Base-by-base conservation (phyloP, 306 rosid genomes). In the Lotus japonicus region DNA sequence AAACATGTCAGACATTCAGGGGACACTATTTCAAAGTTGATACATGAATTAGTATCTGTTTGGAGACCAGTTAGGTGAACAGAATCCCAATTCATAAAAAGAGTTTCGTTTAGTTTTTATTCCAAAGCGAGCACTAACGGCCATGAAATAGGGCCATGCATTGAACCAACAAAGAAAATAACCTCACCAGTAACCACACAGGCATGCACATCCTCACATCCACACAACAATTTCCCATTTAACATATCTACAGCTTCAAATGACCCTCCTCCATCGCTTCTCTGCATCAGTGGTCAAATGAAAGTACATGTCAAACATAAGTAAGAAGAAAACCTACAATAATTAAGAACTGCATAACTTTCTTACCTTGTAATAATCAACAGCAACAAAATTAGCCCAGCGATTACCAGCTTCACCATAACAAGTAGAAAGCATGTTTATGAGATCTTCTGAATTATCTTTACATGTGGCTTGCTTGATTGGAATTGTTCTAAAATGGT, bases 301-400 rank as follows among this genome's bases (percentile, higher is more conserved):
- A 44, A 3, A 48, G 3, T 13, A 38, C 3, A 46, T 12, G 3
- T 58, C 61, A 66, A 43, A 1, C 15, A 54, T 39, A 13, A 1
- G 14, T 74, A 66, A 38, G 11, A 64, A 19, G 15, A 33, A 11
- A 16, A 12, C 5, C 6, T n/a, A 16, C 2, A 10, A 31, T 44
- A 19, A 52, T 2, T 50, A 19, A 33, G 7, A 12, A 36, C 3
- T 2, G 23, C 9, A 51, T 4, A 2, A 52, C 0, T 5, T 10
- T 10, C 46, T 56, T 41, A 82, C 86, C 86, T 82, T 78, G 68
- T 82, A 78, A 68, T 15, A 82, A 57, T 82, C 78, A 52, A 82
- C 83, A 3, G 86, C 83, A 53, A 78, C 78, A 55, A 78, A 82
- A 68, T 82, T 82, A 3, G 83, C 72, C 83, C 86, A 77, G 6